phyloP scores from a whole-genome alignment of 2,329 filamentous ascomycete genomes.

The Ophiosphaerella herpotricha region DNA sequence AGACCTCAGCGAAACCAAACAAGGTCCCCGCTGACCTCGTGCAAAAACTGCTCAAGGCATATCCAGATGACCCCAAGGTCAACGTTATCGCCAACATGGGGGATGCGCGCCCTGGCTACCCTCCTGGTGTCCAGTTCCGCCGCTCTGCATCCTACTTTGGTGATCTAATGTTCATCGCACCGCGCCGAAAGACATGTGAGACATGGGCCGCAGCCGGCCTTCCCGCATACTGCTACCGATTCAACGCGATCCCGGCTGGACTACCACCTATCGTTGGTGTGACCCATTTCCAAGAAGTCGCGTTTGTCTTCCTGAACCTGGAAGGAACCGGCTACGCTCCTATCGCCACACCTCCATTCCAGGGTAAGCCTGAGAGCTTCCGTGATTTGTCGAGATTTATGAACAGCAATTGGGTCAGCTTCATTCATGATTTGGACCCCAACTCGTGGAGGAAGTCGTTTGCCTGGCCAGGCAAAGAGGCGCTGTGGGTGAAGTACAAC shows the following conservation, averaged over 20 bases:
- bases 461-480: slow-evolving; percentile 25
- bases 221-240: slow-evolving; percentile 65
- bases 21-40: slow-evolving; percentile 29
- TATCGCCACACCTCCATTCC: slow-evolving; percentile 38
- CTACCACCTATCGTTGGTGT: slow-evolving; percentile 50
- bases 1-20: slow-evolving; percentile 25
- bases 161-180: slow-evolving; percentile 61
- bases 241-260: slow-evolving; percentile 60
- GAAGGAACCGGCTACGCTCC: slow-evolving; percentile 49
- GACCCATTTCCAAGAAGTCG: slow-evolving; percentile 60
- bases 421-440: slow-evolving; percentile 48
- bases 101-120: slow-evolving; percentile 18
- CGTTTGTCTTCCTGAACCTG: slow-evolving; percentile 55
- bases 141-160: slow-evolving; percentile 57
- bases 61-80: slow-evolving; percentile 34
- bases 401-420: slow-evolving; percentile 52
- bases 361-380: slow-evolving; percentile 44
- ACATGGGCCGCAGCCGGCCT: slow-evolving; percentile 55
- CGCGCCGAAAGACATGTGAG: slow-evolving; percentile 58
- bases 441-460: slow-evolving; percentile 27
- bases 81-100: slow-evolving; percentile 33
- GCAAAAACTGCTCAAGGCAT: slow-evolving; percentile 31
- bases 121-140: slow-evolving; percentile 54
- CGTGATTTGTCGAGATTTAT: slow-evolving; percentile 49
- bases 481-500: slow-evolving; percentile 50